Percentiles rank a stretch among this genome's conserved stretches.
Conservation (phyloP, 371 early-diverging fungal genomes). For the Lichtheimia corymbifera region DNA sequence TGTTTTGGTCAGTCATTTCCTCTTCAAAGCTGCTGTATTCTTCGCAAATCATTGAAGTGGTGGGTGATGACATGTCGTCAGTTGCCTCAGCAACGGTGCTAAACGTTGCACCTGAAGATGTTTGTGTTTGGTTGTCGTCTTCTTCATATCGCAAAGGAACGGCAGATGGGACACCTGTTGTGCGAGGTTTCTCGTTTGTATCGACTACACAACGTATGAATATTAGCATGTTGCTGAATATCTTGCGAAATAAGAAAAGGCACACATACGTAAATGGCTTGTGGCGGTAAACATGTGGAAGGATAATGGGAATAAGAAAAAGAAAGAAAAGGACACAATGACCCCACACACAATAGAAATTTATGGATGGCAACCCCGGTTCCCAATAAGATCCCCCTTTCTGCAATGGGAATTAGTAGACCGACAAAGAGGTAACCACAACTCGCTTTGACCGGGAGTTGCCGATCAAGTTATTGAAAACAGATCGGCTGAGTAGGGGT, state of each 20-base stretch:
- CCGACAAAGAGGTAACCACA: no score
- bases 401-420: no score
- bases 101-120: constrained; percentile 15
- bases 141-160: constrained; percentile 18
- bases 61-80: constrained; percentile 2
- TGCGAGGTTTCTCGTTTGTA: constrained; percentile 1
- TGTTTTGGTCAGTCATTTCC: constrained; percentile 6
- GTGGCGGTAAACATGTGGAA: constrained; percentile 1
- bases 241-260: neutral
- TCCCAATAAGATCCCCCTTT: neutral
- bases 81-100: constrained; percentile 12
- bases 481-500: neutral
- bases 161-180: constrained; percentile 9
- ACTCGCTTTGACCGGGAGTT: neutral
- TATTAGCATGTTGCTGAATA: neutral
- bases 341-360: neutral
- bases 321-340: neutral
- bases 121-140: constrained; percentile 31
- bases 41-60: neutral
- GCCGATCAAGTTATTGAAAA: constrained; percentile 6
- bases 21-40: constrained; percentile 6
- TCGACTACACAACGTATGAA: neutral
- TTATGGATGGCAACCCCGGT: neutral
- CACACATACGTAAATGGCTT: constrained; percentile 1
- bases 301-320: constrained; percentile 2